Conservation (phyloP, 148 eudicot genomes). For the Persicaria maculosa region DNA sequence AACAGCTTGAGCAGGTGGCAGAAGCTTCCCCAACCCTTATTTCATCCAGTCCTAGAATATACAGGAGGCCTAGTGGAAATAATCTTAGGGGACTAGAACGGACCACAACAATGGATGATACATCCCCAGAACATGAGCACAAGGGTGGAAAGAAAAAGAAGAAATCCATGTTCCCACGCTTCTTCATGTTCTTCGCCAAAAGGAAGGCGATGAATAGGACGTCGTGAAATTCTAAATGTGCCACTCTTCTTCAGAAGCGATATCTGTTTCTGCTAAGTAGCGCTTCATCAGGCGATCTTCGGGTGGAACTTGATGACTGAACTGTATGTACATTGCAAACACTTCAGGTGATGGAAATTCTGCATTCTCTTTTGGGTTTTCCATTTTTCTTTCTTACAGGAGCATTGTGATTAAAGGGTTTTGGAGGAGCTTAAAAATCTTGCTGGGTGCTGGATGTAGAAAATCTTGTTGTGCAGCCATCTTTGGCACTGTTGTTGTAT, state of each 20-base stretch:
- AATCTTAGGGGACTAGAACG: slow-evolving; percentile 17
- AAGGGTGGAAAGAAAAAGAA: slow-evolving; percentile 30
- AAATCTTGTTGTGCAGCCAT: slow-evolving; percentile 5
- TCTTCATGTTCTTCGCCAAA: slow-evolving; percentile 37
- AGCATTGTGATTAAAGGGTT: slow-evolving; percentile 3
- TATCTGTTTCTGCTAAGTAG: not conserved
- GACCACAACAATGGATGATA: not conserved
- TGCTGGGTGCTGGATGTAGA: slow-evolving; percentile 7
- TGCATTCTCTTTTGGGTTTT: slow-evolving; percentile 3
- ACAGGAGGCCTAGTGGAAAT: slow-evolving; percentile 11
- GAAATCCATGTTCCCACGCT: slow-evolving; percentile 29
- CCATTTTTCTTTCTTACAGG: not conserved
- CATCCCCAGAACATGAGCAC: not conserved
- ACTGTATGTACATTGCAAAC: slow-evolving; percentile 2
- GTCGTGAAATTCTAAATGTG: slow-evolving; percentile 12
- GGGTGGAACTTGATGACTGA: not conserved
- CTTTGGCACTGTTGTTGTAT: not conserved
- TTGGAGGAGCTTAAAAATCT: slow-evolving; percentile 6
- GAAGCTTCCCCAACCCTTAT: slow-evolving; percentile 12
- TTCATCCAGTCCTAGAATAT: slow-evolving; percentile 19
- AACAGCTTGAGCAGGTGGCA: slow-evolving; percentile 28
- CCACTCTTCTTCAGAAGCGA: not conserved
- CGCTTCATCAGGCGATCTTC: not conserved
- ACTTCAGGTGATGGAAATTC: slow-evolving; percentile 1
- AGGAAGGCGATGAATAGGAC: slow-evolving; percentile 27